These are phyloP conservation scores for Aspergillus mulundensis DNA, from an alignment of 495 filamentous ascomycete species.

Conservation along the genomic window DNA sequence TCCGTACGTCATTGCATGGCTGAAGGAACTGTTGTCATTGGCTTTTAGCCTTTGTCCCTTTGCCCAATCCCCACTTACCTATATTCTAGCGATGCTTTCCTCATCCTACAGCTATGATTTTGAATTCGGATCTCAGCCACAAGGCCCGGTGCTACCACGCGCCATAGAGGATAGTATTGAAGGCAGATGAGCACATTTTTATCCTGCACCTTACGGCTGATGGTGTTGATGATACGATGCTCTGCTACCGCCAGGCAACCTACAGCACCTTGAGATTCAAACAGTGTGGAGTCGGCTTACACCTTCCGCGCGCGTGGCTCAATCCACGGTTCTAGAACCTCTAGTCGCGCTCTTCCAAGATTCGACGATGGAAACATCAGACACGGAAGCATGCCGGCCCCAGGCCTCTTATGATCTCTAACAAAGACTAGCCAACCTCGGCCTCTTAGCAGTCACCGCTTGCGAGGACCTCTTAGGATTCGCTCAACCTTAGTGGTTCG, in stretches of 20 bases:
- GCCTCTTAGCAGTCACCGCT: conserved; percentile 13
- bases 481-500: conserved; percentile 12
- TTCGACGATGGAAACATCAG: conserved; percentile 13
- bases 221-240: not conserved
- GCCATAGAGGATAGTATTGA: too few species aligned
- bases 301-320: conserved; percentile 18
- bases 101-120: too few species aligned
- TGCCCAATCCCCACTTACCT: not conserved
- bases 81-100: too few species aligned
- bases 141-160: too few species aligned
- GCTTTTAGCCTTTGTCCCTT: not conserved
- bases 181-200: too few species aligned
- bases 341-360: conserved; percentile 13
- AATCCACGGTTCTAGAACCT: conserved; percentile 18
- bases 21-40: not conserved
- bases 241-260: not conserved
- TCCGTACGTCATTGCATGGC: not conserved
- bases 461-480: conserved; percentile 11
- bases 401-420: too few species aligned
- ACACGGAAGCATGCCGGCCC: not conserved
- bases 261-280: not conserved
- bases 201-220: not conserved
- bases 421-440: not conserved
- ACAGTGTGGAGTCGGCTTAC: conserved; percentile 18
- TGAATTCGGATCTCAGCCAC: too few species aligned